Percentiles rank a stretch among this genome's conserved stretches.
Conservation (phyloP, 306 rosid genomes). For the Astragalus membranaceus region DNA sequence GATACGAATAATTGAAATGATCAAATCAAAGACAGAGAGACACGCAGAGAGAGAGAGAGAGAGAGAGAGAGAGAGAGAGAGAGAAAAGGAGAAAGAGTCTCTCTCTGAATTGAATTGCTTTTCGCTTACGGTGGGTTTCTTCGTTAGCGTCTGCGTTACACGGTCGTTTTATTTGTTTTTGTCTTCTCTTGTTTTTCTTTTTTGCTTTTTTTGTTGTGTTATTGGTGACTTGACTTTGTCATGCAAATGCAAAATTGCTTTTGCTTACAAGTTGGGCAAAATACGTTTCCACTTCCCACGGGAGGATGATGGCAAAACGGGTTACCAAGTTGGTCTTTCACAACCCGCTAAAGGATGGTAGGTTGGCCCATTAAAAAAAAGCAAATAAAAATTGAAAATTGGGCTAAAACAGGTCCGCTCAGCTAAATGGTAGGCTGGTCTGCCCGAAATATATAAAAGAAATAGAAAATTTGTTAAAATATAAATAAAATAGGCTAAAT, state of each 20-base stretch:
- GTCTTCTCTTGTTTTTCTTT: neutral
- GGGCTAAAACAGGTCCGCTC: no score
- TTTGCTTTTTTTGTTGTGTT: neutral
- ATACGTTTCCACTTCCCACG: neutral
- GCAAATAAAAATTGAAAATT: no score
- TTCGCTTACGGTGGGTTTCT: constrained; percentile 28
- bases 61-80: constrained; percentile 9
- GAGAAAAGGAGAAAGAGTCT: neutral
- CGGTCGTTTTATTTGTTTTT: constrained; percentile 17
- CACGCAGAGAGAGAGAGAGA: constrained; percentile 7
- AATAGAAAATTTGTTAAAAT: no score
- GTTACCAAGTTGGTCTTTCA: no score
- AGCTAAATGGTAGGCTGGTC: no score
- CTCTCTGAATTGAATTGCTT: constrained; percentile 21
- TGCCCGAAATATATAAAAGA: no score
- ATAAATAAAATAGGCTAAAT: no score
- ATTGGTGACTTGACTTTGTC: constrained; percentile 19
- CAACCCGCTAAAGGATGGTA: no score
- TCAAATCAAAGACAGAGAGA: no score
- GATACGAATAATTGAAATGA: constrained; percentile 9
- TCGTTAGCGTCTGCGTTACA: constrained; percentile 18
- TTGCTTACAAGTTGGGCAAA: constrained; percentile 16
- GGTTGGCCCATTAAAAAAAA: no score
- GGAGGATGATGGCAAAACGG: no score
- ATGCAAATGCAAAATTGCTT: constrained; percentile 15